Evolutionary conservation across 306 rosid genomes (phyloP), one percentile per base, ranked within the genome.

Genomic region (Dalbergia cultrata): DNA sequence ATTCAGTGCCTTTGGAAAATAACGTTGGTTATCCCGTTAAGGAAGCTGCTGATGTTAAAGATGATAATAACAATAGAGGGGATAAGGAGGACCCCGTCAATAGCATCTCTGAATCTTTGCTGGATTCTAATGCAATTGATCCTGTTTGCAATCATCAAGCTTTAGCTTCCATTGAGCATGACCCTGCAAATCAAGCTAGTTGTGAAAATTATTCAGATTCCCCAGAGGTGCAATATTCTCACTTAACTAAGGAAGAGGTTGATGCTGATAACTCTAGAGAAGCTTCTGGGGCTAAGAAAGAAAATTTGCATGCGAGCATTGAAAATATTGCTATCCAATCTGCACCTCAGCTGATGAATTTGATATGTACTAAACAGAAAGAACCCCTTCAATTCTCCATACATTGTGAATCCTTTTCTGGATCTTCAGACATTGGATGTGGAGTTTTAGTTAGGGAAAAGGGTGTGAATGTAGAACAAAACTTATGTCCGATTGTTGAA

Each of bases 1-100:
- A 77, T 80, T 74, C 72, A 52, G 72, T 52, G 75, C 81, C 49
- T 73, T 63, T 54, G 67, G 82, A 60, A 72, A 72, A 80, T 14
- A 79, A 12, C 45, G 61, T n/a, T 70, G 69, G 67, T 77, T 56
- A 78, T 60, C 50, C 67, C 63, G 63, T 79, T 75, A 79, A 70
- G 83, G 66, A 86, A 21, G 69, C 17, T 75, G 22, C 56, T 57
- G 49, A 45, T 50, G 17, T 19, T 33, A 49, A 80, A 54, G 67
- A 77, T 77, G 60, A 77, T 77, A 47, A 16, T 34, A 67, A n/a
- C 64, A 44, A 11, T 44, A 22, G 76, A 0, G 33, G 67, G 82
- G 80, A 57, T 65, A 87, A 84, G 74, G 87, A 84, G 86, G 85
- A 78, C 65, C 50, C 71, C 39, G 60, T 52, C 16, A 77, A 76